Evolutionary conservation across 1,284 basidiomycete species (phyloP).

Genomic region (Ceratobasidium sp.): DNA sequence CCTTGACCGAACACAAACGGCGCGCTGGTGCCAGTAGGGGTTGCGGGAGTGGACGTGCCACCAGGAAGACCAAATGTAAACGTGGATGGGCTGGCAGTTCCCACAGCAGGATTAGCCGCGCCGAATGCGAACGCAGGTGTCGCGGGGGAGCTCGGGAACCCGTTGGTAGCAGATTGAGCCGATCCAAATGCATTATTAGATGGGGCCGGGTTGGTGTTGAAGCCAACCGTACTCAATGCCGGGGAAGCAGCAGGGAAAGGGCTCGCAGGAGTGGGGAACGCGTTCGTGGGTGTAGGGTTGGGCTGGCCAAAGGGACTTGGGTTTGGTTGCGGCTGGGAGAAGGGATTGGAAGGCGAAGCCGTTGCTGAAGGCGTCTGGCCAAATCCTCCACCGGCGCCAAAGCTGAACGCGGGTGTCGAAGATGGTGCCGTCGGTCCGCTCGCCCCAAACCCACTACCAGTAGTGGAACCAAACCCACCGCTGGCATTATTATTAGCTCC

Average conservation of each 20-base stretch:
- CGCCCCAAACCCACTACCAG: slow-evolving; percentile 13
- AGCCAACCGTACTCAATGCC: not conserved
- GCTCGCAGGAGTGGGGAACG: slow-evolving; percentile 27
- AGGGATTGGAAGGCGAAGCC: slow-evolving; percentile 29
- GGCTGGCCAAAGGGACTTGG: slow-evolving; percentile 30
- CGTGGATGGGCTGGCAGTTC: slow-evolving; percentile 23
- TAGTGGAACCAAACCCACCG: slow-evolving; percentile 7
- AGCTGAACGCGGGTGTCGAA: not conserved
- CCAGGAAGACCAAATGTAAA: slow-evolving; percentile 25
- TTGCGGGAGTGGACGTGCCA: slow-evolving; percentile 5
- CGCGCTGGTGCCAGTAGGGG: slow-evolving; percentile 8
- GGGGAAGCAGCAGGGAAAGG: slow-evolving; percentile 28
- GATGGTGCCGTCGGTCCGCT: not conserved
- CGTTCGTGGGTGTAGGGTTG: slow-evolving; percentile 14
- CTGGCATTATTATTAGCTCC: slow-evolving; percentile 15
- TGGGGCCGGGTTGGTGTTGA: slow-evolving; percentile 13
- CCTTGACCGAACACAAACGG: slow-evolving; percentile 31
- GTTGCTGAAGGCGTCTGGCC: slow-evolving; percentile 11
- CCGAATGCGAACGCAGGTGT: slow-evolving; percentile 25
- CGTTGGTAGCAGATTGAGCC: slow-evolving; percentile 10
- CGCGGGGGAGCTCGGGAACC: slow-evolving; percentile 23
- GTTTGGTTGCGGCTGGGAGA: slow-evolving; percentile 17
- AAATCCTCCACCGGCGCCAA: slow-evolving; percentile 29
- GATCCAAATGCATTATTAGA: slow-evolving; percentile 25
- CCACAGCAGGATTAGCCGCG: not conserved